These are phyloP conservation scores for Lipomyces orientalis DNA, from an alignment of 805 yeast genomes.

Conservation along the genomic window DNA sequence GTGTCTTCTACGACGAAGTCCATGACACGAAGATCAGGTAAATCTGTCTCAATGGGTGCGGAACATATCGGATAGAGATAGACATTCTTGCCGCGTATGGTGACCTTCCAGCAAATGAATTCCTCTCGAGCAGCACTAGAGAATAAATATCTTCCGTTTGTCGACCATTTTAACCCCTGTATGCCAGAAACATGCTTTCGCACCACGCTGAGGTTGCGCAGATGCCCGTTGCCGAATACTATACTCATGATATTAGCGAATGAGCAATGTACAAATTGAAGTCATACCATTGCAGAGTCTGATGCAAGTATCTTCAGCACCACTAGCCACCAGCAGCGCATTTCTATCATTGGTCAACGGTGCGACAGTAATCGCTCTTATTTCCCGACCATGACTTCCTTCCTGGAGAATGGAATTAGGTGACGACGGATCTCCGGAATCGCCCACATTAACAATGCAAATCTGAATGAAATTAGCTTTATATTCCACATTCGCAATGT, in stretches of 20 bases:
- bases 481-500: background rate
- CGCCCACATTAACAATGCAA: background rate
- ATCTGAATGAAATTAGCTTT: background rate
- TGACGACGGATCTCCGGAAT: constrained; percentile 46
- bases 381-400: constrained; percentile 92
- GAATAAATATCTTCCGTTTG: constrained; percentile 49
- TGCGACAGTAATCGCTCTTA: constrained; percentile 72
- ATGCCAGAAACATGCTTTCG: constrained; percentile 89
- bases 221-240: constrained; percentile 48
- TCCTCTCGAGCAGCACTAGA: constrained; percentile 81
- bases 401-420: constrained; percentile 46
- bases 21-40: constrained; percentile 90
- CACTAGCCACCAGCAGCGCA: constrained; percentile 63
- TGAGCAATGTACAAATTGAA: constrained; percentile 38
- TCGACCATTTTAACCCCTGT: constrained; percentile 66
- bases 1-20: constrained; percentile 62
- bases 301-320: constrained; percentile 87
- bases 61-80: constrained; percentile 57
- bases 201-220: constrained; percentile 62
- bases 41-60: constrained; percentile 60
- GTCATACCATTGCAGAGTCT: constrained; percentile 51
- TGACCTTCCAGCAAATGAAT: constrained; percentile 75
- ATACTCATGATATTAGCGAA: constrained; percentile 28
- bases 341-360: constrained; percentile 44
- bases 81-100: constrained; percentile 48